Evolutionary conservation across 2,329 filamentous ascomycete genomes (phyloP).

Genomic region (Daldinia sp.): DNA sequence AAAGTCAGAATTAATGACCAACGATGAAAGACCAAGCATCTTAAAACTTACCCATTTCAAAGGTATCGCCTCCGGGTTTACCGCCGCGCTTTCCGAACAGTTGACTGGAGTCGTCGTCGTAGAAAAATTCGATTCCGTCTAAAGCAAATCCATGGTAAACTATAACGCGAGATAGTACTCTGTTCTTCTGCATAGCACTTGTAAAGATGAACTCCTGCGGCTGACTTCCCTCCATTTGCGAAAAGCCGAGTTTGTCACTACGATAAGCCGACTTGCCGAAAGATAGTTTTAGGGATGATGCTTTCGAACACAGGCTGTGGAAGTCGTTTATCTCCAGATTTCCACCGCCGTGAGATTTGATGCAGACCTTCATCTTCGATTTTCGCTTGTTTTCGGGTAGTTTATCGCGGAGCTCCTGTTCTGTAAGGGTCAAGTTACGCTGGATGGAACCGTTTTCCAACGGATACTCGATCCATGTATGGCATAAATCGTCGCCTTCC

Average conservation of each 20-base stretch:
- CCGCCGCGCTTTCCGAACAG: constrained; percentile 85
- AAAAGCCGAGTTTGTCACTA: constrained; percentile 76
- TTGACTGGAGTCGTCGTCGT: constrained; percentile 85
- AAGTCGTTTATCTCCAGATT: constrained; percentile 82
- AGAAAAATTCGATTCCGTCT: constrained; percentile 90
- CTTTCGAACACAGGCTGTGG: constrained; percentile 72
- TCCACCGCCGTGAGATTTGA: constrained; percentile 80
- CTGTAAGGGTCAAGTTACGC: constrained; percentile 76
- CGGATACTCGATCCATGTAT: constrained; percentile 81
- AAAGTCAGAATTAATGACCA: constrained; percentile 18
- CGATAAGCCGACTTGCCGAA: constrained; percentile 75
- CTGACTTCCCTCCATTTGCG: constrained; percentile 73
- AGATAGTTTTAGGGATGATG: constrained; percentile 76
- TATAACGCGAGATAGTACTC: constrained; percentile 77
- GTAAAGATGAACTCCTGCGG: constrained; percentile 78
- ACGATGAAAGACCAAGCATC: background rate
- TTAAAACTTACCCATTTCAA: constrained; percentile 73
- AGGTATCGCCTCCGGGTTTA: constrained; percentile 73
- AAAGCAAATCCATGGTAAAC: constrained; percentile 80
- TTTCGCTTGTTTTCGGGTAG: constrained; percentile 78
- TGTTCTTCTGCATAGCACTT: constrained; percentile 71
- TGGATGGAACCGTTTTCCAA: constrained; percentile 69
- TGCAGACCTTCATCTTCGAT: constrained; percentile 72
- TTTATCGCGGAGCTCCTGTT: constrained; percentile 74
- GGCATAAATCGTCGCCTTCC: constrained; percentile 83